phyloP scores from a whole-genome alignment of 768 basidiomycete species.

The Obba rivulosa region DNA sequence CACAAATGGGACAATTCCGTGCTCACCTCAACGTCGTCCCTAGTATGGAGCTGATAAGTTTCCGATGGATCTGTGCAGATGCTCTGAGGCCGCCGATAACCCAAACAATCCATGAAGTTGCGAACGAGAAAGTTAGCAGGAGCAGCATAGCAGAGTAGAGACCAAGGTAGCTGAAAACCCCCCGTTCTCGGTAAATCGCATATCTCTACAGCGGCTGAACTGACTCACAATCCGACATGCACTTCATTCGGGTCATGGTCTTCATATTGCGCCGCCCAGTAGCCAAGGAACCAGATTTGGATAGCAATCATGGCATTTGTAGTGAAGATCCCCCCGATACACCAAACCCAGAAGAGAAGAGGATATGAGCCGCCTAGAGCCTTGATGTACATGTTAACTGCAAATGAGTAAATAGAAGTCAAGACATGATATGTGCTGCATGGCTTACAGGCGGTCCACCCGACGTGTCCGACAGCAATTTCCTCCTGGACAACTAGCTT shows the following conservation, averaged over 20 bases:
- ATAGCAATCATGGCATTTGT: slow-evolving; percentile 17
- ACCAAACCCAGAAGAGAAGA: slow-evolving; percentile 28
- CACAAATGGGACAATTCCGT: background rate
- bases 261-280: slow-evolving; percentile 40
- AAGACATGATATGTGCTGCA: background rate
- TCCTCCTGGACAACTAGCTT: slow-evolving; percentile 67
- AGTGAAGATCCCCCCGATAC: slow-evolving; percentile 14
- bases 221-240: slow-evolving; percentile 27
- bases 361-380: slow-evolving; percentile 19
- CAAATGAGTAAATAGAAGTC: slow-evolving; percentile 1
- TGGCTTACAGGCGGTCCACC: slow-evolving; percentile 36
- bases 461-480: slow-evolving; percentile 53
- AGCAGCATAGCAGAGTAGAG: slow-evolving; percentile 36
- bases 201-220: background rate
- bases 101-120: slow-evolving; percentile 31
- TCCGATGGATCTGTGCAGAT: slow-evolving; percentile 46
- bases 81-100: slow-evolving; percentile 46
- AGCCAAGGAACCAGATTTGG: slow-evolving; percentile 40
- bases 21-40: slow-evolving; percentile 54
- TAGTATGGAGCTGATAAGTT: slow-evolving; percentile 48
- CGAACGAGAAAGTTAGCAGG: slow-evolving; percentile 26
- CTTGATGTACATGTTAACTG: slow-evolving; percentile 26
- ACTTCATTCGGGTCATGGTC: slow-evolving; percentile 28
- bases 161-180: slow-evolving; percentile 41
- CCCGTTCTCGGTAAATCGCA: slow-evolving; percentile 1